Conservation (phyloP, 768 basidiomycete genomes). For the Mycena vulgaris region DNA sequence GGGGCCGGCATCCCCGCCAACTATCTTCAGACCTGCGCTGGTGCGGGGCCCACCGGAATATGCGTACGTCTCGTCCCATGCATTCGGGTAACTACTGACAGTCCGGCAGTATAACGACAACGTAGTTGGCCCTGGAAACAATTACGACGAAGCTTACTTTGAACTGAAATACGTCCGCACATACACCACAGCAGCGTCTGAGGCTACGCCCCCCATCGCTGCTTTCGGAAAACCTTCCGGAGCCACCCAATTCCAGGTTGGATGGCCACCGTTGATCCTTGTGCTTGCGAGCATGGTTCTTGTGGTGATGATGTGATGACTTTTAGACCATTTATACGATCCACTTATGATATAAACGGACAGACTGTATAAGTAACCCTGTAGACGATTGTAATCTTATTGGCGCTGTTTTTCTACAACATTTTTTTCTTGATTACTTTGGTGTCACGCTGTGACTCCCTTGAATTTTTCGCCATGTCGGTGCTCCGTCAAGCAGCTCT, state of each 20-base stretch:
- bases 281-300: constrained; percentile 9
- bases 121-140: constrained; percentile 67
- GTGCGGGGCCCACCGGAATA: constrained; percentile 49
- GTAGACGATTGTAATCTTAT: constrained; percentile 19
- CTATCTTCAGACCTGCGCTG: constrained; percentile 53
- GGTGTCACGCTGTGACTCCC: not conserved
- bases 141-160: constrained; percentile 72
- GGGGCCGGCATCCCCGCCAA: constrained; percentile 62
- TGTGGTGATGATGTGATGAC: constrained; percentile 12
- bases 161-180: constrained; percentile 66
- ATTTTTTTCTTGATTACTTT: constrained; percentile 2
- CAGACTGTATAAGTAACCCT: not conserved
- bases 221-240: constrained; percentile 52
- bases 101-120: constrained; percentile 66
- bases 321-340: constrained; percentile 27
- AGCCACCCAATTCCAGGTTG: not conserved
- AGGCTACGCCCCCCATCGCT: constrained; percentile 41
- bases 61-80: constrained; percentile 51
- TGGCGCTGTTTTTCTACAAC: constrained; percentile 1
- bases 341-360: constrained; percentile 25
- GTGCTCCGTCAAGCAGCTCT: constrained; percentile 17
- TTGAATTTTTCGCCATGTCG: not conserved
- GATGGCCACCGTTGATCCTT: not conserved
- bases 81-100: constrained; percentile 12
- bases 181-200: constrained; percentile 35